Conservation (phyloP, 805 yeast species). For the Hanseniaspora occidentalis region DNA sequence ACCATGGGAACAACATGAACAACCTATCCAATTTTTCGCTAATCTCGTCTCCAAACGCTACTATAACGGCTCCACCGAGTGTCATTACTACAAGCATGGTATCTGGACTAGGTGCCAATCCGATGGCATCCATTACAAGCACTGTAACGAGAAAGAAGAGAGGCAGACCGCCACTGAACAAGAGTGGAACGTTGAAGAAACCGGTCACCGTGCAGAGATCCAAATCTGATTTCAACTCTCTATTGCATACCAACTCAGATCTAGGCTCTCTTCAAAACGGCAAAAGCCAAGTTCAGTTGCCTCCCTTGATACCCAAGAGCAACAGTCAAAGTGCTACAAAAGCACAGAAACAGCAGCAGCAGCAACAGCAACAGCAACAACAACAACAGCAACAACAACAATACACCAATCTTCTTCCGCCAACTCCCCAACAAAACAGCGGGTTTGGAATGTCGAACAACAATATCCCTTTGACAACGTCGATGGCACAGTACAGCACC, state of each 20-base stretch:
- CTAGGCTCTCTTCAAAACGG: no score
- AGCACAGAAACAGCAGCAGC: slow-evolving; percentile 1
- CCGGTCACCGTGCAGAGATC: slow-evolving; percentile 6
- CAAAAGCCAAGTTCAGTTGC: slow-evolving; percentile 5
- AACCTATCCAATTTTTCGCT: background rate
- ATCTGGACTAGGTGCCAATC: background rate
- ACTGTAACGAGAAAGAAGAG: background rate
- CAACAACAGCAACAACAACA: background rate
- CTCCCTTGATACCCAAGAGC: background rate
- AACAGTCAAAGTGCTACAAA: background rate
- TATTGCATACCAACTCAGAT: background rate
- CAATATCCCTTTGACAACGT: background rate
- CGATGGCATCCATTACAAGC: background rate
- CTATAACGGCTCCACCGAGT: background rate
- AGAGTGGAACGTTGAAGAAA: background rate
- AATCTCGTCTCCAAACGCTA: background rate
- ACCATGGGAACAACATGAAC: background rate
- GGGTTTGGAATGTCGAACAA: no score
- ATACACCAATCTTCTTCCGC: no score
- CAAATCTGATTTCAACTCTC: background rate
- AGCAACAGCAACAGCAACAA: background rate
- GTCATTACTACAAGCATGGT: background rate
- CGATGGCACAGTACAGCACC: background rate
- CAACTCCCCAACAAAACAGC: no score
- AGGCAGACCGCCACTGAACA: slow-evolving; percentile 1